Percentiles rank a stretch among this genome's conserved stretches.
Evolutionary conservation across 768 basidiomycete species (phyloP).

Genomic region (Rhodosporidiobolus sp.): DNA sequence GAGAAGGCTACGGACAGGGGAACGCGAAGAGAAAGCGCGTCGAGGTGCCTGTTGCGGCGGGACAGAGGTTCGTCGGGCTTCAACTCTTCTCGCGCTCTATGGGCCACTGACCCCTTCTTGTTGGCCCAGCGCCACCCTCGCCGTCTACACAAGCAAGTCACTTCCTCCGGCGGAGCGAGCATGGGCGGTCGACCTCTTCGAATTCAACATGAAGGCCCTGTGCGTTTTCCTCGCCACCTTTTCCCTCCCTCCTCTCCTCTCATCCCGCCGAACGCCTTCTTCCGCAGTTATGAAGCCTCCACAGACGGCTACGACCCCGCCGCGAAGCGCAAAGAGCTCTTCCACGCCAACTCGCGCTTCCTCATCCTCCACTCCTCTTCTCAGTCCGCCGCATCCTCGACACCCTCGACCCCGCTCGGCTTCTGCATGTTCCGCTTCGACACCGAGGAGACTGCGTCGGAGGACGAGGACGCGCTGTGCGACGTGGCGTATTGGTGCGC

Average conservation of each 20-base stretch:
- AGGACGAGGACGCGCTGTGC: slow-evolving; percentile 39
- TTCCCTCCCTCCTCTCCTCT: background rate
- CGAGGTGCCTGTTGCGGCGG: background rate
- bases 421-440: slow-evolving; percentile 72
- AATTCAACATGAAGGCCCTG: slow-evolving; percentile 61
- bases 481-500: slow-evolving; percentile 66
- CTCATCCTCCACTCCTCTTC: slow-evolving; percentile 51
- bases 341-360: slow-evolving; percentile 62
- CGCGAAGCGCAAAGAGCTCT: slow-evolving; percentile 62
- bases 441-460: slow-evolving; percentile 54
- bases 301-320: slow-evolving; percentile 66
- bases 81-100: background rate
- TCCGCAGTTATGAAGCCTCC: slow-evolving; percentile 57
- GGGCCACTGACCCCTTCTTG: no score
- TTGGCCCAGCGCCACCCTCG: background rate
- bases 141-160: background rate
- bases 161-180: slow-evolving; percentile 44
- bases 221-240: slow-evolving; percentile 36
- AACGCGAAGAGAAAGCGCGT: background rate
- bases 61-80: background rate
- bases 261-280: background rate
- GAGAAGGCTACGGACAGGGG: background rate
- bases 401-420: slow-evolving; percentile 43
- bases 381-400: background rate
- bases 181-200: slow-evolving; percentile 58